phyloP scores from a whole-genome alignment of 192 early-diverging fungal species.

The Backusella parvicylindrica region DNA sequence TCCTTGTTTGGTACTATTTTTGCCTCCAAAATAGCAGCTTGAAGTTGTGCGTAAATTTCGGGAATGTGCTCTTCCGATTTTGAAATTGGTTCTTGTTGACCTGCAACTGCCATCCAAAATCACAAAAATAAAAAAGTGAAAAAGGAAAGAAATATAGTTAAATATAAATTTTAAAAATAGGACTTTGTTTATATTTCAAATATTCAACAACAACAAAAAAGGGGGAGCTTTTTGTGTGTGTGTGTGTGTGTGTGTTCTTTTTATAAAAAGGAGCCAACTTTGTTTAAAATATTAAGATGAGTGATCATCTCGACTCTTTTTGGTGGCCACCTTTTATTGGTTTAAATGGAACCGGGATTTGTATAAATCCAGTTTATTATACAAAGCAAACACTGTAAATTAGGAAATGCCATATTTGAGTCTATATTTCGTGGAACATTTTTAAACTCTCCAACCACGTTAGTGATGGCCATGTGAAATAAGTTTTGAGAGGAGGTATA shows the following conservation, averaged over 20 bases:
- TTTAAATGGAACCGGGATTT: background rate
- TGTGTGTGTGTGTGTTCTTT: background rate
- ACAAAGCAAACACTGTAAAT: background rate
- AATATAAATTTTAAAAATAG: background rate
- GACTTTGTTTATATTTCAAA: background rate
- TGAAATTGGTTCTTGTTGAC: conserved; percentile 6
- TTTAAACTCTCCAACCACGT: too few species aligned
- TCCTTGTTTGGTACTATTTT: background rate
- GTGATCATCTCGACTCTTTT: background rate
- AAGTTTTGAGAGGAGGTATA: too few species aligned
- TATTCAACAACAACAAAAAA: background rate
- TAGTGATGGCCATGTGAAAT: too few species aligned
- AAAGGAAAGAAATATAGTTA: background rate
- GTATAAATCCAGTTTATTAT: background rate
- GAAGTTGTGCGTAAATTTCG: background rate
- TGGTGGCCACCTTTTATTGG: background rate
- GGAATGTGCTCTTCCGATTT: background rate
- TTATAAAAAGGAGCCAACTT: background rate
- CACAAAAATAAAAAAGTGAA: background rate
- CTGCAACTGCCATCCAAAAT: conserved; percentile 1
- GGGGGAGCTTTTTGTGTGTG: background rate
- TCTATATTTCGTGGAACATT: too few species aligned
- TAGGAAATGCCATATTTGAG: too few species aligned
- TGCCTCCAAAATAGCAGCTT: background rate
- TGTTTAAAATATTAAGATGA: background rate